These are phyloP conservation scores for Pyrenophora teres DNA, from an alignment of 2,329 filamentous ascomycete species.

Conservation along the genomic window DNA sequence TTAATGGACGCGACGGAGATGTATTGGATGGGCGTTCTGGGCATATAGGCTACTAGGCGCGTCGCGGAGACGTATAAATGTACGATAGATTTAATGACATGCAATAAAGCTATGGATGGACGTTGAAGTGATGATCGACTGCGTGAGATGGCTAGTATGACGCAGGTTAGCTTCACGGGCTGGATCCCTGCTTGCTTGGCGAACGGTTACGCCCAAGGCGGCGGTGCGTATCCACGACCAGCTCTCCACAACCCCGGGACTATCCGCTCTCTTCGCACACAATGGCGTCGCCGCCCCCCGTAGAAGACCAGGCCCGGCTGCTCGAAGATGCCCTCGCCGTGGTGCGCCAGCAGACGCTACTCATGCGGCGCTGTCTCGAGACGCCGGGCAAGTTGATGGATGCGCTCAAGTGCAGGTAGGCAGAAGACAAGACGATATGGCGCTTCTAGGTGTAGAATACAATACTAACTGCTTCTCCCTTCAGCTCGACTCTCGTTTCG, in stretches of 20 bases:
- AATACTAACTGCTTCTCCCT: conserved; percentile 9
- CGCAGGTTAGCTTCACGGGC: conserved; percentile 31
- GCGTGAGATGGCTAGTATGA: conserved; percentile 21
- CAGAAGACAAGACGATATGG: conserved; percentile 5
- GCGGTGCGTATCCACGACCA: conserved; percentile 28
- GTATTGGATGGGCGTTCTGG: conserved; percentile 25
- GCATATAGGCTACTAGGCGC: conserved; percentile 2
- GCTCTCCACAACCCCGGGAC: conserved; percentile 39
- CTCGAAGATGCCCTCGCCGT: conserved; percentile 96
- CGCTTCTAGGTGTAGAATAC: background rate
- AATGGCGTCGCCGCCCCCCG: conserved; percentile 56
- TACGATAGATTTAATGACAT: conserved; percentile 3
- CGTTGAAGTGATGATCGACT: background rate
- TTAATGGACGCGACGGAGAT: conserved; percentile 1
- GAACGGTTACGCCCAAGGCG: conserved; percentile 28
- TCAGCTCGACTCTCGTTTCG: conserved; percentile 95
- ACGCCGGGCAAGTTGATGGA: conserved; percentile 99
- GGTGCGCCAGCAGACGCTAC: conserved; percentile 92
- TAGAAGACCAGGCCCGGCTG: conserved; percentile 74
- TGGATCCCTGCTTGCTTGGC: conserved; percentile 37
- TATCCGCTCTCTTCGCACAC: conserved; percentile 27
- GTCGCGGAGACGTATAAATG: background rate
- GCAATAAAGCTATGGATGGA: background rate
- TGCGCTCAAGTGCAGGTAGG: conserved; percentile 96
- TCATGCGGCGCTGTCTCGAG: conserved; percentile 98